phyloP scores from a whole-genome alignment of 2,329 filamentous ascomycete species.

The Diaporthe longicolla region DNA sequence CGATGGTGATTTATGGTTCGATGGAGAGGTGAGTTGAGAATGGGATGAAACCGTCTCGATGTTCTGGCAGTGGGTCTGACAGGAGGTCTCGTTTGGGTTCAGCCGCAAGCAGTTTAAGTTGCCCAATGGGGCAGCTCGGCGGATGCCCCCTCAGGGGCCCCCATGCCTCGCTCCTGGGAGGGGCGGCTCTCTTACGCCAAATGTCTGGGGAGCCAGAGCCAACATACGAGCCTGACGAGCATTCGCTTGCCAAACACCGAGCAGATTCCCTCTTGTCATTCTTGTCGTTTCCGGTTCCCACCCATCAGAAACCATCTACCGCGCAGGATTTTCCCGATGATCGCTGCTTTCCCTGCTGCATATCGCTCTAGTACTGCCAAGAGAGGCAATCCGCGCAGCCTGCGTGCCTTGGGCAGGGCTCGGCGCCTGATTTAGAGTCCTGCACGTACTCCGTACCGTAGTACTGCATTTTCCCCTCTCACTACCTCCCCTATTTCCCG shows the following conservation, averaged over 20 bases:
- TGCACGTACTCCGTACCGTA: not conserved
- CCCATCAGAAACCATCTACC: constrained; percentile 25
- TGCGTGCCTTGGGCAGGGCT: not conserved
- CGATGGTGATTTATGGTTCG: constrained; percentile 17
- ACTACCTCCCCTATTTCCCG: not conserved
- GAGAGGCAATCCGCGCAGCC: constrained; percentile 18
- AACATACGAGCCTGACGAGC: constrained; percentile 29
- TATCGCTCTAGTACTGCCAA: constrained; percentile 30
- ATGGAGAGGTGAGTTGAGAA: constrained; percentile 23
- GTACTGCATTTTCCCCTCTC: not conserved
- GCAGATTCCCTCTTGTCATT: constrained; percentile 12
- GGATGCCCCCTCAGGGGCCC: constrained; percentile 17
- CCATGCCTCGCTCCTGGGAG: constrained; percentile 23
- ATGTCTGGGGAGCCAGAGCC: constrained; percentile 14
- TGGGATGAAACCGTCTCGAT: constrained; percentile 34
- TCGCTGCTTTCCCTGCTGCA: constrained; percentile 33
- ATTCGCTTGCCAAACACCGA: not conserved
- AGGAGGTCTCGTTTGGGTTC: constrained; percentile 38
- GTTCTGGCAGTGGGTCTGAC: constrained; percentile 33
- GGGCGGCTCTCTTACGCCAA: constrained; percentile 27
- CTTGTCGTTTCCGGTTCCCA: constrained; percentile 25
- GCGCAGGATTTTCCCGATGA: constrained; percentile 33
- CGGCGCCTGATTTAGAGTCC: constrained; percentile 1
- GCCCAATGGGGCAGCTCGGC: constrained; percentile 34
- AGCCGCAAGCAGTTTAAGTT: constrained; percentile 32